Percentiles rank a stretch among this genome's conserved stretches.
phyloP scores from a whole-genome alignment of 345 rosid genomes.

The Populus simonii region DNA sequence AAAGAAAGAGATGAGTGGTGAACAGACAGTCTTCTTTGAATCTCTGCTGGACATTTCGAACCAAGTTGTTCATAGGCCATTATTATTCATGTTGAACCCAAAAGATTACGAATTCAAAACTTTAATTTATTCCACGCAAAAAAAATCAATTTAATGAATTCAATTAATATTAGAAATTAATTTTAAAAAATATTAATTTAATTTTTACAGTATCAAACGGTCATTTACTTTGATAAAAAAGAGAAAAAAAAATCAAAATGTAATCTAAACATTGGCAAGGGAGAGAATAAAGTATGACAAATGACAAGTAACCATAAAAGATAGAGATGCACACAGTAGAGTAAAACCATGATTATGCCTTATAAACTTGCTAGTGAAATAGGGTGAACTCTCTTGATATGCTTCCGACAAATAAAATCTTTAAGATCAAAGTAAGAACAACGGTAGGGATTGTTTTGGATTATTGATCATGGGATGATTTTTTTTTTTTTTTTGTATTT shows the following conservation, averaged over 20 bases:
- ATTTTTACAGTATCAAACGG: too few relatives aligned
- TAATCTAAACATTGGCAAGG: too few relatives aligned
- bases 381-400: constrained; percentile 24
- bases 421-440: constrained; percentile 18
- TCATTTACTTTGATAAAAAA: too few relatives aligned
- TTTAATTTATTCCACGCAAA: too few relatives aligned
- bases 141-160: too few relatives aligned
- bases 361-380: constrained; percentile 9
- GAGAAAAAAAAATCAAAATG: too few relatives aligned
- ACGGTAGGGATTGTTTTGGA: constrained; percentile 17
- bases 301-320: background rate
- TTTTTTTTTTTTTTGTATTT: constrained; percentile 11
- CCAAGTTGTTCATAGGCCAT: background rate
- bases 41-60: constrained; percentile 1
- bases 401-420: constrained; percentile 40
- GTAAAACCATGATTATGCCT: constrained; percentile 29
- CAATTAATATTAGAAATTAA: too few relatives aligned
- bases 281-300: background rate
- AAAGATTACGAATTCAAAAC: too few relatives aligned
- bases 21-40: constrained; percentile 3
- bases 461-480: constrained; percentile 29
- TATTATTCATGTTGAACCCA: background rate
- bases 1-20: background rate
- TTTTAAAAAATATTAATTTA: too few relatives aligned
- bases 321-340: background rate